phyloP scores from a whole-genome alignment of 208 protist genomes.

The Vickermania ingenoplastis region DNA sequence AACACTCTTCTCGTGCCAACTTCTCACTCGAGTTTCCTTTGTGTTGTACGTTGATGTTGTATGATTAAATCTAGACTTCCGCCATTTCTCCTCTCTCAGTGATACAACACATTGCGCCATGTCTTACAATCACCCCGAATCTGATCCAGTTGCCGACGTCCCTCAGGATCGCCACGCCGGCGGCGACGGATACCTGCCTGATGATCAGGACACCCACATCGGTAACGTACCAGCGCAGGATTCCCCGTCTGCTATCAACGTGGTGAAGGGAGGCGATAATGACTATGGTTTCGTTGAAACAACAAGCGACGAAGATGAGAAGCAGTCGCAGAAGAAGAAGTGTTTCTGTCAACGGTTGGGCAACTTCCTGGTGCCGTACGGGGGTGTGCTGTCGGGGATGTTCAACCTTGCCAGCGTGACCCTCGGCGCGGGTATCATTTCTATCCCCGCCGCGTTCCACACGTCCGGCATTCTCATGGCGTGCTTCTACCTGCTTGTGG shows the following conservation, averaged over 20 bases:
- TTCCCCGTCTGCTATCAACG: not conserved
- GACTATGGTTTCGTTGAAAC: not conserved
- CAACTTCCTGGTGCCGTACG: conserved; percentile 6
- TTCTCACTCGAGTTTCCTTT: too few relatives aligned
- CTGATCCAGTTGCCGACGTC: too few relatives aligned
- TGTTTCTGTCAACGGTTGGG: not conserved
- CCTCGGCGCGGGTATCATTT: conserved; percentile 15
- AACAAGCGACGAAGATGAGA: too few relatives aligned
- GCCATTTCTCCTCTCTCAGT: too few relatives aligned
- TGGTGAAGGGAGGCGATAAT: not conserved
- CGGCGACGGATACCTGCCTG: too few relatives aligned
- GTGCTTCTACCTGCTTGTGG: conserved; percentile 9
- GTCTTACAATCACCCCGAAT: not conserved
- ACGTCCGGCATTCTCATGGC: conserved; percentile 15
- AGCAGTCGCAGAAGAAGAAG: too few relatives aligned
- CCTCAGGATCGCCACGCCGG: too few relatives aligned
- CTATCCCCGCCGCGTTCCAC: conserved; percentile 14
- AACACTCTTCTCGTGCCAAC: too few relatives aligned
- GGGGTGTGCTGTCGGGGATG: conserved; percentile 11
- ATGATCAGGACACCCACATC: not conserved
- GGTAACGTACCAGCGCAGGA: not conserved
- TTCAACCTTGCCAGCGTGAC: conserved; percentile 19
- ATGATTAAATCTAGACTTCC: too few relatives aligned
- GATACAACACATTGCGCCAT: not conserved
- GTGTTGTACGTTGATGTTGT: too few relatives aligned